Conservation (phyloP, 495 filamentous ascomycete genomes). For the Echria macrotheca region DNA sequence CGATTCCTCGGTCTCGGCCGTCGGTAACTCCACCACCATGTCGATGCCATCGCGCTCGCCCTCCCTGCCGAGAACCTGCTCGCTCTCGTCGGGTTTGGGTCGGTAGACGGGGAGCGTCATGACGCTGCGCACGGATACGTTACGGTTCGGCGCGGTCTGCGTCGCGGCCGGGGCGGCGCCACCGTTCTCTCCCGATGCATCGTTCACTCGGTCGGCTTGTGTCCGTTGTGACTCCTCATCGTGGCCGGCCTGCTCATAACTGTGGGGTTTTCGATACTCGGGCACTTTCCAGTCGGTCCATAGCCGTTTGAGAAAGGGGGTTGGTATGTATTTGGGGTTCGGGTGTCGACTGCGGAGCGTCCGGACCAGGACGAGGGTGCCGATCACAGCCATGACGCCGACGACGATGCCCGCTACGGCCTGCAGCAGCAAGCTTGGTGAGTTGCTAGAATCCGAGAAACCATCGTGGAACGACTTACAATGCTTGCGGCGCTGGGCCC, state of each 20-base stretch:
- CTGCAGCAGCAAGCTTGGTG: constrained; percentile 8
- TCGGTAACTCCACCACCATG: constrained; percentile 69
- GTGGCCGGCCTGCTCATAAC: constrained; percentile 19
- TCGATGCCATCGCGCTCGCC: constrained; percentile 92
- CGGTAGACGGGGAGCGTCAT: constrained; percentile 86
- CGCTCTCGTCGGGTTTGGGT: constrained; percentile 59
- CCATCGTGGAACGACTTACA: background rate
- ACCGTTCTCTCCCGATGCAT: too few species aligned
- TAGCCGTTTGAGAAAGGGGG: constrained; percentile 49
- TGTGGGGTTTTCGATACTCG: constrained; percentile 2
- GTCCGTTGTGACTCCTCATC: constrained; percentile 21
- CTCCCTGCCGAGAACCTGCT: constrained; percentile 83
- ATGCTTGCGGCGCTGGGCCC: constrained; percentile 11
- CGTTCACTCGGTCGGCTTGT: too few species aligned
- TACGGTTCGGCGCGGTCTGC: constrained; percentile 60
- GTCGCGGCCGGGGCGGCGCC: constrained; percentile 12
- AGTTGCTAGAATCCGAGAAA: background rate
- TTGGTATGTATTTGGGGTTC: constrained; percentile 55
- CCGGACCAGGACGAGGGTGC: constrained; percentile 15
- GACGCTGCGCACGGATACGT: constrained; percentile 81
- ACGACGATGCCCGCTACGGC: constrained; percentile 19
- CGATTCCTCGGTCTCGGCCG: constrained; percentile 59
- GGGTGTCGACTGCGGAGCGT: constrained; percentile 25
- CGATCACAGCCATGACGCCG: constrained; percentile 15
- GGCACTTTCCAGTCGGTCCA: constrained; percentile 55